These are phyloP conservation scores for Cantharellus anzutake DNA, from an alignment of 768 basidiomycete species.

Conservation along the genomic window DNA sequence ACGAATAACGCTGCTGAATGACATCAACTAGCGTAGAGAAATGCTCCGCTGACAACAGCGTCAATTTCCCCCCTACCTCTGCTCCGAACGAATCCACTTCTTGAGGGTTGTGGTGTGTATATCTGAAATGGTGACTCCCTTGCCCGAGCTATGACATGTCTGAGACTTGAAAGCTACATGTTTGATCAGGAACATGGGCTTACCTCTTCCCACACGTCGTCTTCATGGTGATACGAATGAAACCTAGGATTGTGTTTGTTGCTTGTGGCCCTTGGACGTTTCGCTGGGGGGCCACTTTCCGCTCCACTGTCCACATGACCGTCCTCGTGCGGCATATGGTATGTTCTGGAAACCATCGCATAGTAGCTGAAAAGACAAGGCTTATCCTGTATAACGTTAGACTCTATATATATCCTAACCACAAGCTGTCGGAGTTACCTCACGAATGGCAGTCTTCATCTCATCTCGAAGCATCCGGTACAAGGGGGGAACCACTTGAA, in stretches of 20 bases:
- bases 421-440: slow-evolving; percentile 24
- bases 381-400: slow-evolving; percentile 22
- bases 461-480: slow-evolving; percentile 79
- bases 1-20: neutral
- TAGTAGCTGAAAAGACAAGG: slow-evolving; percentile 57
- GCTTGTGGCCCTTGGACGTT: slow-evolving; percentile 21
- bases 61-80: slow-evolving; percentile 45
- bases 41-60: slow-evolving; percentile 30
- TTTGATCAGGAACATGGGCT: slow-evolving; percentile 8
- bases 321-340: slow-evolving; percentile 55
- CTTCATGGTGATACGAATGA: slow-evolving; percentile 75
- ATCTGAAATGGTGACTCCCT: slow-evolving; percentile 33
- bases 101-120: slow-evolving; percentile 33
- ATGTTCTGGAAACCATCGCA: slow-evolving; percentile 60
- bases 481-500: slow-evolving; percentile 82
- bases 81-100: slow-evolving; percentile 53
- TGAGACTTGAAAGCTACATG: neutral
- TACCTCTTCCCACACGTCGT: slow-evolving; percentile 52
- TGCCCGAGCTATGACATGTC: slow-evolving; percentile 25
- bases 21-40: slow-evolving; percentile 23
- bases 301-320: slow-evolving; percentile 24
- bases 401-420: neutral
- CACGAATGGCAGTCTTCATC: slow-evolving; percentile 47
- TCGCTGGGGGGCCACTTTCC: slow-evolving; percentile 13
- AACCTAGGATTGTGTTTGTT: slow-evolving; percentile 29